A percentile compares a stretch with the other conserved stretches of the same genome.
Conservation (phyloP, 345 rosid species). For the Gossypium herbaceum region DNA sequence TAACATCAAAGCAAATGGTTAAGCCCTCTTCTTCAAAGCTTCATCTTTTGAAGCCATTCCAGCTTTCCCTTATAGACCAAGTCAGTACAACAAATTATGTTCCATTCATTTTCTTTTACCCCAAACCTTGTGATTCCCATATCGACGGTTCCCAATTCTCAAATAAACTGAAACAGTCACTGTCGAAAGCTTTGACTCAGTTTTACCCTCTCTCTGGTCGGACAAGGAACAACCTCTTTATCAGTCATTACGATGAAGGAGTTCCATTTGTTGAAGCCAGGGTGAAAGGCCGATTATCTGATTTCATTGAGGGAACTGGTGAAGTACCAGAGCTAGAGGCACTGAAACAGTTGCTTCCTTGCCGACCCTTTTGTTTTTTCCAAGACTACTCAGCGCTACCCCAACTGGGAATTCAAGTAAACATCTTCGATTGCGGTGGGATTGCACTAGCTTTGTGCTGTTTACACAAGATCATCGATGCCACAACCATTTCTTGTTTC, state of each 20-base stretch:
- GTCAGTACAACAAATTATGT: background rate
- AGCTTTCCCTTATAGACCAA: background rate
- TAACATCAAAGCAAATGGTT: background rate
- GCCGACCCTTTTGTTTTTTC: background rate
- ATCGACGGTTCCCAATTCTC: background rate
- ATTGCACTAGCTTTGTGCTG: background rate
- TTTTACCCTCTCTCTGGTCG: background rate
- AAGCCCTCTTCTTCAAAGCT: background rate
- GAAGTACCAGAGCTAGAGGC: background rate
- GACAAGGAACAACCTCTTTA: background rate
- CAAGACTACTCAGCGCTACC: background rate
- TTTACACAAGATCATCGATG: constrained; percentile 1
- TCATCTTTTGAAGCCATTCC: constrained; percentile 2
- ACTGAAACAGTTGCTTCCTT: background rate
- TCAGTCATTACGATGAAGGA: background rate
- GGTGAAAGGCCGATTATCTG: background rate
- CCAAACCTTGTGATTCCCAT: background rate
- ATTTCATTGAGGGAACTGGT: background rate
- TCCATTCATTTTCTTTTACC: background rate
- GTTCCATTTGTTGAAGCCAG: background rate
- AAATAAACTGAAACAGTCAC: background rate
- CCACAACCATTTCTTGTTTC: background rate
- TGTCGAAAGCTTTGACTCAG: background rate
- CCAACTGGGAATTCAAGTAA: background rate
- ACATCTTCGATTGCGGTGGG: background rate